Conservation (phyloP, 805 yeast genomes). For the Lipomyces oligophaga region DNA sequence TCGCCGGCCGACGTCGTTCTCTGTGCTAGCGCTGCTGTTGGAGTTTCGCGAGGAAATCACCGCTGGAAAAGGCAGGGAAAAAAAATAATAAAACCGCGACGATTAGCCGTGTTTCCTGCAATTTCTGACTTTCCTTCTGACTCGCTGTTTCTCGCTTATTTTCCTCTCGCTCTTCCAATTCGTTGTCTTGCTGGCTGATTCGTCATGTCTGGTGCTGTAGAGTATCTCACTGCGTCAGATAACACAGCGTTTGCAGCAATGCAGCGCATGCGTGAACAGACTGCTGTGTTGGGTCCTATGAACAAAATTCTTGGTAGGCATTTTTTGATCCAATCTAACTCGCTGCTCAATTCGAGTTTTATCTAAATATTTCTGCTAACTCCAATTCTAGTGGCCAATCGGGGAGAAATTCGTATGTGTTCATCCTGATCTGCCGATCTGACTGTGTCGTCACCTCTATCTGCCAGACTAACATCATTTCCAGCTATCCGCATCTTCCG, state of each 20-base stretch:
- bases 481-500: slow-evolving; percentile 69
- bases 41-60: too few relatives aligned
- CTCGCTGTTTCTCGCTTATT: background rate
- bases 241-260: slow-evolving; percentile 18
- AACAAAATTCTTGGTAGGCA: slow-evolving; percentile 44
- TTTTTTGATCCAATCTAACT: background rate
- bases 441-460: background rate
- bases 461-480: slow-evolving; percentile 49
- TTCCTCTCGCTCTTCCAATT: background rate
- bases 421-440: slow-evolving; percentile 1
- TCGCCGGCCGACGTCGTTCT: too few relatives aligned
- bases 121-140: background rate
- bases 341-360: background rate
- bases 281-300: slow-evolving; percentile 49
- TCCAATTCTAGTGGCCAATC: slow-evolving; percentile 38
- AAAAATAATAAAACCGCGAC: too few relatives aligned
- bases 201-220: slow-evolving; percentile 14
- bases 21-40: too few relatives aligned
- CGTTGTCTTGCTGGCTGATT: background rate
- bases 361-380: slow-evolving; percentile 4
- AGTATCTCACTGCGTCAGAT: slow-evolving; percentile 12
- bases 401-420: slow-evolving; percentile 42
- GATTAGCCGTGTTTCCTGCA: too few relatives aligned
- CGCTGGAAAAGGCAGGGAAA: too few relatives aligned
- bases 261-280: slow-evolving; percentile 32